phyloP scores from a whole-genome alignment of 768 basidiomycete genomes.

The Pleurotus platypus region DNA sequence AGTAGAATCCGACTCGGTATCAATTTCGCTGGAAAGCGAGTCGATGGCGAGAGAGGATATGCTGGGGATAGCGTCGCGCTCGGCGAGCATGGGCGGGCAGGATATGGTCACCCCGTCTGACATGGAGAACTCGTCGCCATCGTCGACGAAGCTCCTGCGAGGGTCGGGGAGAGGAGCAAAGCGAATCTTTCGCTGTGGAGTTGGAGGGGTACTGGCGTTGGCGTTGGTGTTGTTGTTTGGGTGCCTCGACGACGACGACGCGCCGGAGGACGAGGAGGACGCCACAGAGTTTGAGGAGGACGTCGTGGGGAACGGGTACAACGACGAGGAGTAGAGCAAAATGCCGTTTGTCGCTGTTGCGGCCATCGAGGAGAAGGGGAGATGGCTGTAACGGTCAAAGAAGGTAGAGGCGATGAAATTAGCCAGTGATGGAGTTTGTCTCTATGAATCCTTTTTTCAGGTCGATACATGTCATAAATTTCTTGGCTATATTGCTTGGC shows the following conservation, averaged over 20 bases:
- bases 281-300: background rate
- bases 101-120: constrained; percentile 16
- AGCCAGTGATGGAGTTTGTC: background rate
- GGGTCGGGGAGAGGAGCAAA: constrained; percentile 88
- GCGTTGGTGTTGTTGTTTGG: background rate
- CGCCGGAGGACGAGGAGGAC: background rate
- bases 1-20: constrained; percentile 14
- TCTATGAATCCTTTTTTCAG: constrained; percentile 1
- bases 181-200: constrained; percentile 40
- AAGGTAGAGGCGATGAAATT: background rate
- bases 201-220: background rate
- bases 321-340: background rate
- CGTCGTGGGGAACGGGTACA: background rate
- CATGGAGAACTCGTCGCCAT: constrained; percentile 36
- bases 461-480: background rate
- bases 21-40: background rate
- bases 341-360: constrained; percentile 4
- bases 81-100: constrained; percentile 18
- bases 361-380: constrained; percentile 1
- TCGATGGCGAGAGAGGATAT: constrained; percentile 5
- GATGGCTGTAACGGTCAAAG: background rate
- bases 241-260: background rate
- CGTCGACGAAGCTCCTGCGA: constrained; percentile 44
- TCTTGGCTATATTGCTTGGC: constrained; percentile 5
- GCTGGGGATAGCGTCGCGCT: constrained; percentile 3